These are phyloP conservation scores for Pleurotus citrinopileatus DNA, from an alignment of 768 basidiomycete species.

Conservation along the genomic window DNA sequence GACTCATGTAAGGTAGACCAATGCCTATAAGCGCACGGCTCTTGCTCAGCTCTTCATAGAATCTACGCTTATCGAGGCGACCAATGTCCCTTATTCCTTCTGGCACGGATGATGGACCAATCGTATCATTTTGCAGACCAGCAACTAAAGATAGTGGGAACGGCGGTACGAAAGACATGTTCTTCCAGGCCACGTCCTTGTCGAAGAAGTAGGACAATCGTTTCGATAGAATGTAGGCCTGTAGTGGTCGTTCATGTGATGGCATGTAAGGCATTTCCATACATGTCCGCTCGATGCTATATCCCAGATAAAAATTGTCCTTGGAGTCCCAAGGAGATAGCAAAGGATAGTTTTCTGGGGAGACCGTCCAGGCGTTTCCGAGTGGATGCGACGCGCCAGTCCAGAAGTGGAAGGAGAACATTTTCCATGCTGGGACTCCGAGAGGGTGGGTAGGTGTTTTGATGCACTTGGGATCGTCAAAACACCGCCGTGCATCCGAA, in stretches of 20 bases:
- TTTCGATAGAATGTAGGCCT: slow-evolving; percentile 29
- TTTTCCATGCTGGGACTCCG: slow-evolving; percentile 35
- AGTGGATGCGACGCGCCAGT: slow-evolving; percentile 14
- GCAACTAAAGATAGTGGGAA: slow-evolving; percentile 14
- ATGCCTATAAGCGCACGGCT: slow-evolving; percentile 28
- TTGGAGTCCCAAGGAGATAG: slow-evolving; percentile 2
- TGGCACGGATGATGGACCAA: slow-evolving; percentile 20
- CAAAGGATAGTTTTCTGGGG: slow-evolving; percentile 20
- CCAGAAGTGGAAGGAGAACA: slow-evolving; percentile 30
- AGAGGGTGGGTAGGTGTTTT: slow-evolving; percentile 23
- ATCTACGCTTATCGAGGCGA: slow-evolving; percentile 14
- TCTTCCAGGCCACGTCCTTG: slow-evolving; percentile 25
- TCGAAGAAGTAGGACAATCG: slow-evolving; percentile 23
- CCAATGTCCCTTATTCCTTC: slow-evolving; percentile 23
- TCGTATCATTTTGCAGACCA: slow-evolving; percentile 20
- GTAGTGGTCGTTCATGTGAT: slow-evolving; percentile 21
- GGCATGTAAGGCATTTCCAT: slow-evolving; percentile 19
- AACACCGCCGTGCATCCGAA: background rate
- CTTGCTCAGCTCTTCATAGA: slow-evolving; percentile 20
- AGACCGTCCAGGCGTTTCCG: slow-evolving; percentile 30
- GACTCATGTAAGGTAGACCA: slow-evolving; percentile 17
- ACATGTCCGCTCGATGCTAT: slow-evolving; percentile 30
- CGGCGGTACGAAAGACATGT: slow-evolving; percentile 14
- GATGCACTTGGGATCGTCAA: slow-evolving; percentile 19
- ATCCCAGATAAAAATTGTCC: slow-evolving; percentile 20